These are phyloP conservation scores for Aspergillus brunneoviolaceus DNA, from an alignment of 2,329 filamentous ascomycete species.

Conservation along the genomic window DNA sequence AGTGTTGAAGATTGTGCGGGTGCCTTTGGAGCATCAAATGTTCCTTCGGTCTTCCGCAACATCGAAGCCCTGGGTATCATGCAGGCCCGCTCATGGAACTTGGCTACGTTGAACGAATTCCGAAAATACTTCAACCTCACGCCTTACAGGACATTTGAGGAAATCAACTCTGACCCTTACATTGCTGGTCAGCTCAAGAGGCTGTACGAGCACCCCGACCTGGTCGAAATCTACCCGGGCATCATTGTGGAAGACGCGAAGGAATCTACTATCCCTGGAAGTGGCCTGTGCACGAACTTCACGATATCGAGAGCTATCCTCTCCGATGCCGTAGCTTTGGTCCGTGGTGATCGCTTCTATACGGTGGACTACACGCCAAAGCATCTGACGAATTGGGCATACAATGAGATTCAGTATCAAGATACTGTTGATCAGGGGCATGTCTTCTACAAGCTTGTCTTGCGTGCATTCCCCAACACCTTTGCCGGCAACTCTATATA, in stretches of 20 bases:
- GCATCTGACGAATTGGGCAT: conserved; percentile 49
- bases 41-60: conserved; percentile 58
- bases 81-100: conserved; percentile 61
- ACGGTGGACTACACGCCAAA: conserved; percentile 47
- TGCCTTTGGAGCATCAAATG: conserved; percentile 59
- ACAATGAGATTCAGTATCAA: conserved; percentile 45
- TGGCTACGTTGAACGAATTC: conserved; percentile 60
- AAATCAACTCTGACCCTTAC: conserved; percentile 53
- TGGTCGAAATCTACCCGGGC: conserved; percentile 59
- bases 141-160: conserved; percentile 51
- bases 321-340: conserved; percentile 49
- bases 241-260: conserved; percentile 58
- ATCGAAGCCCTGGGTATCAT: conserved; percentile 65
- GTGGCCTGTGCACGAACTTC: conserved; percentile 51
- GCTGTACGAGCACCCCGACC: conserved; percentile 54
- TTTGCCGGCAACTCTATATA: conserved; percentile 51
- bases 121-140: conserved; percentile 54
- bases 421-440: conserved; percentile 49
- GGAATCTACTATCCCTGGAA: conserved; percentile 49
- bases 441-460: conserved; percentile 53
- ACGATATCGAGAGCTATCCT: conserved; percentile 46
- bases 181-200: conserved; percentile 46
- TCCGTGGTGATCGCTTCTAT: conserved; percentile 49
- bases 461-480: conserved; percentile 52
- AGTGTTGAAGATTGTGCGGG: conserved; percentile 63